phyloP scores from a whole-genome alignment of 345 rosid species.

The Syzygium aromaticum region DNA sequence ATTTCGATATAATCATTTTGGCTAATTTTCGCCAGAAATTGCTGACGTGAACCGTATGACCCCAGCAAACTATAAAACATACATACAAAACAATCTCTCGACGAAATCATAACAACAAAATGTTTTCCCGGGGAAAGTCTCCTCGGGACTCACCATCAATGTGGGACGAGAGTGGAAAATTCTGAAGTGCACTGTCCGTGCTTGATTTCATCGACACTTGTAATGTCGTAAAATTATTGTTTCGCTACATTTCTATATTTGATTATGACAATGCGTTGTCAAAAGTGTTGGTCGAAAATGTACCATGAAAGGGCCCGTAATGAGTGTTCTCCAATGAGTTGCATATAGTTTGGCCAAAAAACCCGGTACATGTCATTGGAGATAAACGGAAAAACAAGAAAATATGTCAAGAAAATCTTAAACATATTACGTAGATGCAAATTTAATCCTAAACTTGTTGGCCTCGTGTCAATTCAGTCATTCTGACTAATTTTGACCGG shows the following conservation, averaged over 20 bases:
- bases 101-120: fast-evolving
- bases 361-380: background rate
- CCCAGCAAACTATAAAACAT: fast-evolving
- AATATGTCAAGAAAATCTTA: no score
- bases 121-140: background rate
- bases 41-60: fast-evolving
- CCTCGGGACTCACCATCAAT: fast-evolving
- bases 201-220: background rate
- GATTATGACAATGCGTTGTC: background rate
- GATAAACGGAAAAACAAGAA: background rate
- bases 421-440: no score
- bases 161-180: fast-evolving
- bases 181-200: fast-evolving
- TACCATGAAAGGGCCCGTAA: background rate
- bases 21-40: fast-evolving
- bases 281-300: background rate
- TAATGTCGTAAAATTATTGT: background rate
- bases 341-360: background rate
- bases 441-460: no score
- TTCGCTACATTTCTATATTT: background rate
- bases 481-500: no score
- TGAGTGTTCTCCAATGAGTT: background rate
- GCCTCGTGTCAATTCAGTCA: no score
- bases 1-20: fast-evolving
- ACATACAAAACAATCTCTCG: fast-evolving